phyloP scores from a whole-genome alignment of 768 basidiomycete genomes.

The Hypholoma fasciculare region DNA sequence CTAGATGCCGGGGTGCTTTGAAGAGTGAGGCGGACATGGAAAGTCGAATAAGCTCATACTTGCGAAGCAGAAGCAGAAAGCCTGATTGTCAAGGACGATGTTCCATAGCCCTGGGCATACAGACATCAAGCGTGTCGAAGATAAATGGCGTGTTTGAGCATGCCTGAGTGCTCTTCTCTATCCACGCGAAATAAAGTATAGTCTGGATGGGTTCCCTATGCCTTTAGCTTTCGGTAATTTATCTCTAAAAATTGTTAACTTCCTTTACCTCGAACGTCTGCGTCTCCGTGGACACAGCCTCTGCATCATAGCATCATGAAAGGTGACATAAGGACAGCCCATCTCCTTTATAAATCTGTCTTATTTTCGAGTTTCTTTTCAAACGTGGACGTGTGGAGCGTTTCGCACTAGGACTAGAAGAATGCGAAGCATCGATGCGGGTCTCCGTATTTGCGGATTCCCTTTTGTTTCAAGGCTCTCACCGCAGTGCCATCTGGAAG shows the following conservation, averaged over 20 bases:
- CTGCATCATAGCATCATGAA: too few species aligned
- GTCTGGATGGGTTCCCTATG: background rate
- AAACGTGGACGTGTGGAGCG: too few species aligned
- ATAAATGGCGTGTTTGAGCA: too few species aligned
- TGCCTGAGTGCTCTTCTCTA: background rate
- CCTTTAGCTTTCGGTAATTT: background rate
- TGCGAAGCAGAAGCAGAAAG: background rate
- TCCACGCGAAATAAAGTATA: background rate
- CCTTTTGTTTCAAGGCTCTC: background rate
- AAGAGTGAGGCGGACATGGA: background rate
- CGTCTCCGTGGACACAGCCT: too few species aligned
- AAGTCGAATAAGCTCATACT: background rate
- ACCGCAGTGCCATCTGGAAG: background rate
- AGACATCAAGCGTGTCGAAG: too few species aligned
- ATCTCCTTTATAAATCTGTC: too few species aligned
- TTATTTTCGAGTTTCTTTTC: too few species aligned
- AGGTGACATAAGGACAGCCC: too few species aligned
- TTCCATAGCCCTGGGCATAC: too few species aligned
- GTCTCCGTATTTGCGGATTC: background rate
- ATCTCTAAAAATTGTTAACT: too few species aligned
- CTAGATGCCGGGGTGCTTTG: background rate
- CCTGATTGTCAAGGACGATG: background rate
- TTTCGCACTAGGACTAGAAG: background rate
- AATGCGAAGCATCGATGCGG: background rate
- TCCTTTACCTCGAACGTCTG: too few species aligned